Conservation (phyloP, 2,329 filamentous ascomycete genomes). For the Fusarium decemcellulare region DNA sequence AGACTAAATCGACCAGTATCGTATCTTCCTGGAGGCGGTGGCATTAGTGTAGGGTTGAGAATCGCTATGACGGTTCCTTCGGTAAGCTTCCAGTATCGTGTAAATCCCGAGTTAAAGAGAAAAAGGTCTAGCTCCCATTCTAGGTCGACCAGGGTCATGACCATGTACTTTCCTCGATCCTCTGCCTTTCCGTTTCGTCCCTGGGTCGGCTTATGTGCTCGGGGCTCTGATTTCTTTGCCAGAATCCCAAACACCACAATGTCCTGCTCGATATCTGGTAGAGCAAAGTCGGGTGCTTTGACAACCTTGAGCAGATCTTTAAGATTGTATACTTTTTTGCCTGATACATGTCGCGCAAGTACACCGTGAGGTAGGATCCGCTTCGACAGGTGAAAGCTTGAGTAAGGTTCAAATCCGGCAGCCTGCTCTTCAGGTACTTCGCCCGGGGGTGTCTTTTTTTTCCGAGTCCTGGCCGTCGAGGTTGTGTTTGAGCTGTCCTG, state of each 20-base stretch:
- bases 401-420: constrained; percentile 85
- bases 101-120: constrained; percentile 91
- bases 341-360: constrained; percentile 82
- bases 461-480: constrained; percentile 19
- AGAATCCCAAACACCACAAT: constrained; percentile 92
- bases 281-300: constrained; percentile 85
- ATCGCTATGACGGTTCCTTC: constrained; percentile 94
- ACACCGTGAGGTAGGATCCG: constrained; percentile 87
- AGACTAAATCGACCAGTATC: constrained; percentile 90
- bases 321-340: constrained; percentile 83
- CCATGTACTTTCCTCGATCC: constrained; percentile 90
- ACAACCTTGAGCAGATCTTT: constrained; percentile 86
- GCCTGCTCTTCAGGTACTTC: constrained; percentile 46
- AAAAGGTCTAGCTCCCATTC: constrained; percentile 94
- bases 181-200: constrained; percentile 63
- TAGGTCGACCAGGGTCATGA: constrained; percentile 87
- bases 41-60: constrained; percentile 92
- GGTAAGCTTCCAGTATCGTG: constrained; percentile 93
- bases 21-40: constrained; percentile 80
- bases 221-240: constrained; percentile 88
- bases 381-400: constrained; percentile 85
- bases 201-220: constrained; percentile 65
- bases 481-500: constrained; percentile 33
- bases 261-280: constrained; percentile 88
- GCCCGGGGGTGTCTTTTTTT: constrained; percentile 36